Evolutionary conservation across 2,329 filamentous ascomycete genomes (phyloP).

Genomic region (Chaetomium globosum): DNA sequence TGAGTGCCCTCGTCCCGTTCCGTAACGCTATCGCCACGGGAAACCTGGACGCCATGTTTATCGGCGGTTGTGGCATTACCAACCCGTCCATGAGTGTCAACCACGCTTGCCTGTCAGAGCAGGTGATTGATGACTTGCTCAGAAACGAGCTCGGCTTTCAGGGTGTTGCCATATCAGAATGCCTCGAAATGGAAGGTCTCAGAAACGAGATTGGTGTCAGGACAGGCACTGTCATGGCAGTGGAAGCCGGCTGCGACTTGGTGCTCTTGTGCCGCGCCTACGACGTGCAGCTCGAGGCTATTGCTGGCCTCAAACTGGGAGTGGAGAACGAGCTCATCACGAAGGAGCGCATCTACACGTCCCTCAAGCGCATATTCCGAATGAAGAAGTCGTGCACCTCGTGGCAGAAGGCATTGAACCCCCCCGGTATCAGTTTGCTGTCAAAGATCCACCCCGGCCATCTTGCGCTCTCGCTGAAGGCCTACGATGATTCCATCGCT

Average conservation of each 20-base stretch:
- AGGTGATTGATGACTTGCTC: slow-evolving; percentile 87
- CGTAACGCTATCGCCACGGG: slow-evolving; percentile 85
- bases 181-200: slow-evolving; percentile 93
- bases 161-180: slow-evolving; percentile 92
- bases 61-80: slow-evolving; percentile 89
- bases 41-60: slow-evolving; percentile 86
- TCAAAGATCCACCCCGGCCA: slow-evolving; percentile 82
- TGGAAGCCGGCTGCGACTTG: slow-evolving; percentile 92
- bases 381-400: slow-evolving; percentile 85
- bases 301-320: slow-evolving; percentile 84
- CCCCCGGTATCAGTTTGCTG: slow-evolving; percentile 74
- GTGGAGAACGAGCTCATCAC: slow-evolving; percentile 89
- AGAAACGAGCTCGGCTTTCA: slow-evolving; percentile 87
- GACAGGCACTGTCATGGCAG: slow-evolving; percentile 94
- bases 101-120: slow-evolving; percentile 90
- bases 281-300: slow-evolving; percentile 85
- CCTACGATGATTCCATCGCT: slow-evolving; percentile 91
- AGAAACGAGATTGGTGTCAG: slow-evolving; percentile 97
- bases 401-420: slow-evolving; percentile 90
- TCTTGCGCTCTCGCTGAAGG: slow-evolving; percentile 75
- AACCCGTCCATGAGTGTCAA: slow-evolving; percentile 92
- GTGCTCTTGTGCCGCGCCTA: slow-evolving; percentile 87
- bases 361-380: slow-evolving; percentile 73
- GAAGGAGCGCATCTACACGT: slow-evolving; percentile 76
- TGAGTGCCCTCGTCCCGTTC: slow-evolving; percentile 91